Evolutionary conservation across 495 filamentous ascomycete genomes (phyloP), one percentile per base, ranked within the genome.

Genomic region (Entonaema liquescens): DNA sequence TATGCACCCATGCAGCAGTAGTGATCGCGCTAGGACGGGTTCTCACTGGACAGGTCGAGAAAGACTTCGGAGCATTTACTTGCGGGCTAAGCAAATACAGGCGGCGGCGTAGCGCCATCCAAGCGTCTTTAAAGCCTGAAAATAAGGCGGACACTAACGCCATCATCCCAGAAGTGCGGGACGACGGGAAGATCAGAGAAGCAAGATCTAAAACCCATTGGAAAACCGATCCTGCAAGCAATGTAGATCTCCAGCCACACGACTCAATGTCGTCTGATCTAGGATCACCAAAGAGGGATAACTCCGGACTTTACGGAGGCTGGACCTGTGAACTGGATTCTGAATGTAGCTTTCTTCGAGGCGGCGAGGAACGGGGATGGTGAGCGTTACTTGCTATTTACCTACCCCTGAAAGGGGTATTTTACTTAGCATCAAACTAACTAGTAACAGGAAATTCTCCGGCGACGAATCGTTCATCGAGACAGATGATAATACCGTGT

Each of bases 1-100:
- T 99, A 13, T 97, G 92, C 77, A 89, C 93, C n/a, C 95, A 99
- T 82, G 95, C 95, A 0, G 95, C 95, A 21, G 85, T 88, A 13
- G 83, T 97, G 72, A 96, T 99, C 74, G 91, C 91, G 5, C 89
- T 93, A 60, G 95, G 94, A 2, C 85, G 95, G 12, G 87, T 85
- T 5, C 80, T 99, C 69, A 97, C 93, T 13, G 92, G 92, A 0
- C 62, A 8, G 88, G 91, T 78, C 74, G 83, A 38, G 66, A 89
- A 93, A 63, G 95, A 98, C 77, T 97, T 98, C 73, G 82, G 83
- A 60, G 90, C 93, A n/a, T 97, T 90, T 72, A 98, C 95, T 15
- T 93, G 92, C 73, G 89, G 90, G 1, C 67, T 99, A 68, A 92
- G 87, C 65, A 89, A 83, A 23, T 84, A 85, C 74, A 79, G 72